These are phyloP conservation scores for Coemansia sp. DNA, from an alignment of 192 early-diverging fungal species.

Conservation along the genomic window DNA sequence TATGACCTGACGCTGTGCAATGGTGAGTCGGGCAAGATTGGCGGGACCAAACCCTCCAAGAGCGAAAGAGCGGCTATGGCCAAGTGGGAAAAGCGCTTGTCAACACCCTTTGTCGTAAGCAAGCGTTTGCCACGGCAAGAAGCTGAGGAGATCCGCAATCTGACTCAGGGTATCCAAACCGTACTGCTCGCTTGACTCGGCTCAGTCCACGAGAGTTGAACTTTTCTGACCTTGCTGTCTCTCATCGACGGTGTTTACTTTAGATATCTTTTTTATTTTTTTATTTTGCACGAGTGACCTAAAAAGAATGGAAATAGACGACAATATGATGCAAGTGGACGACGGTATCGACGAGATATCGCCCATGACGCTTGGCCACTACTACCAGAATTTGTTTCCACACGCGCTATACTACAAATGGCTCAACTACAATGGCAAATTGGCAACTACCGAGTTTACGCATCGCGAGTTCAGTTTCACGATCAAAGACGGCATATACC, in stretches of 20 bases:
- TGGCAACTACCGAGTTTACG: constrained; percentile 71
- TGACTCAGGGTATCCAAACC: constrained; percentile 24
- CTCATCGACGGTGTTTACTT: constrained; percentile 8
- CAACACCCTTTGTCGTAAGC: constrained; percentile 17
- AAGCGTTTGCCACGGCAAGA: constrained; percentile 24
- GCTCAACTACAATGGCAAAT: constrained; percentile 67
- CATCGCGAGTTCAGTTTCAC: constrained; percentile 95
- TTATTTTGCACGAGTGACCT: background rate
- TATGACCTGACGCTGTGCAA: constrained; percentile 49
- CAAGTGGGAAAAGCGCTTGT: constrained; percentile 34
- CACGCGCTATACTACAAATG: constrained; percentile 78
- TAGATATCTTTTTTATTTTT: background rate
- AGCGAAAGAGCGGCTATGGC: constrained; percentile 26
- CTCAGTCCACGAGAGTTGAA: background rate
- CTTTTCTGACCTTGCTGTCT: background rate
- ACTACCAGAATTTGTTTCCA: constrained; percentile 89
- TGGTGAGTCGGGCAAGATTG: constrained; percentile 4
- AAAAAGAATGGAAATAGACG: constrained; percentile 6
- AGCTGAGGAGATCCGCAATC: constrained; percentile 28
- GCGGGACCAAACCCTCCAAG: constrained; percentile 22
- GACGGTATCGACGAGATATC: constrained; percentile 45
- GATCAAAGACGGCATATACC: constrained; percentile 74
- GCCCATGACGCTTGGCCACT: constrained; percentile 62
- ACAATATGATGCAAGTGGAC: constrained; percentile 19
- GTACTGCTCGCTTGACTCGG: constrained; percentile 26